Conservation (phyloP, 441 rosid genomes). For the Adansonia rubrostipa region DNA sequence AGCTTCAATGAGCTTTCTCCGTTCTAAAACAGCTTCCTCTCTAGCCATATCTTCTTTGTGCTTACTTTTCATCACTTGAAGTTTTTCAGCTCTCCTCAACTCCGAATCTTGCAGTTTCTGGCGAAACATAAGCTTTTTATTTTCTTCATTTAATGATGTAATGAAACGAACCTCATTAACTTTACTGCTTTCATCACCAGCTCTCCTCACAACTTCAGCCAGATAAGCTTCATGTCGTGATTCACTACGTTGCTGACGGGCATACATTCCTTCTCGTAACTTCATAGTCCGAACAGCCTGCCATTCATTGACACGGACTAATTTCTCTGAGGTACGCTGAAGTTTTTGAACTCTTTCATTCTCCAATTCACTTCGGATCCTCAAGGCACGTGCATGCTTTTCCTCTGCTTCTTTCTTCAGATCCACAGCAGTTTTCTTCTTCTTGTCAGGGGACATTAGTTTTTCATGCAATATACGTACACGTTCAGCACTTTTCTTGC, state of each 20-base stretch:
- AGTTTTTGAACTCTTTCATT: constrained; percentile 78
- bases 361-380: constrained; percentile 78
- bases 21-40: constrained; percentile 84
- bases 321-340: constrained; percentile 80
- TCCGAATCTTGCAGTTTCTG: constrained; percentile 82
- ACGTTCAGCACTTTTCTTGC: constrained; percentile 77
- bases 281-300: constrained; percentile 78
- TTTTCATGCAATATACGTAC: constrained; percentile 69
- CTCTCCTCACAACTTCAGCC: constrained; percentile 82
- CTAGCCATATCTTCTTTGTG: constrained; percentile 80
- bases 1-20: constrained; percentile 79
- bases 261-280: constrained; percentile 78
- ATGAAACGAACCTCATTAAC: constrained; percentile 86
- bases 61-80: constrained; percentile 68
- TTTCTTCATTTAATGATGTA: constrained; percentile 83
- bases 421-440: constrained; percentile 75
- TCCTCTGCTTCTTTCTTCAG: constrained; percentile 76
- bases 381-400: constrained; percentile 78
- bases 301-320: constrained; percentile 80
- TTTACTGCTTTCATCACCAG: constrained; percentile 88
- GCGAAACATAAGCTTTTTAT: constrained; percentile 75
- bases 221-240: constrained; percentile 83
- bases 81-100: constrained; percentile 78
- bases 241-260: constrained; percentile 80
- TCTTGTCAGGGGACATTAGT: constrained; percentile 81